Evolutionary conservation across 805 yeast species (phyloP).

Genomic region (Candida ovalis): DNA sequence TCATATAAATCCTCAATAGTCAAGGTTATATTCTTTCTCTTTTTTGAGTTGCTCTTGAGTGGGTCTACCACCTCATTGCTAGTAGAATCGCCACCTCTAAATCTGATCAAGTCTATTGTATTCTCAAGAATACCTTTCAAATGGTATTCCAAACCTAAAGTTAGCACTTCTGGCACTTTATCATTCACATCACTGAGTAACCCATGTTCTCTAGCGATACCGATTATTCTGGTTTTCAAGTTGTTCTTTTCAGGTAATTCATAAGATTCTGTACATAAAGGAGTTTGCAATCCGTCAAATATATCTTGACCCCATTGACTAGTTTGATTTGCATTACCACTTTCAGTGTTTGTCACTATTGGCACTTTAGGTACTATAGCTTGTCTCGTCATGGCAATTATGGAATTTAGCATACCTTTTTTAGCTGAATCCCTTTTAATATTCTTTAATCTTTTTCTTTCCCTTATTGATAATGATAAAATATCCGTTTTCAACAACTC

Average conservation of each 20-base stretch:
- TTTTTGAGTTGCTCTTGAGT: conserved; percentile 2
- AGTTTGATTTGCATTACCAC: conserved; percentile 36
- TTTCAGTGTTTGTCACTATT: conserved; percentile 42
- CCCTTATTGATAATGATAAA: conserved; percentile 79
- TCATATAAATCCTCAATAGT: conserved; percentile 67
- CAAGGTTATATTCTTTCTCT: conserved; percentile 36
- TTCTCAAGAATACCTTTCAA: conserved; percentile 70
- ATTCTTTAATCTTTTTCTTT: conserved; percentile 77
- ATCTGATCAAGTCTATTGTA: conserved; percentile 67
- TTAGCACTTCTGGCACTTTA: conserved; percentile 72
- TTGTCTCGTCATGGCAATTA: conserved; percentile 66
- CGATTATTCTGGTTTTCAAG: conserved; percentile 64
- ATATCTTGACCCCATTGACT: conserved; percentile 92
- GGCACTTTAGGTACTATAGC: conserved; percentile 83
- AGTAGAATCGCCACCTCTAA: conserved; percentile 47
- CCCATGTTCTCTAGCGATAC: conserved; percentile 88
- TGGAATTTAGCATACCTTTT: conserved; percentile 65
- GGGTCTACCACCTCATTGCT: conserved; percentile 12
- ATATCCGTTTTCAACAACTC: conserved; percentile 82
- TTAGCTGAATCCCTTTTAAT: conserved; percentile 83
- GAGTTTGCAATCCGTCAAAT: conserved; percentile 77
- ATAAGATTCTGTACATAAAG: conserved; percentile 69
- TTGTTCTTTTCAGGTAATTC: conserved; percentile 80
- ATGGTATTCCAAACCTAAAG: conserved; percentile 80
- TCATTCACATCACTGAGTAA: conserved; percentile 74